Conservation (phyloP, 1,284 basidiomycete genomes). For the Golubevia pallescens region DNA sequence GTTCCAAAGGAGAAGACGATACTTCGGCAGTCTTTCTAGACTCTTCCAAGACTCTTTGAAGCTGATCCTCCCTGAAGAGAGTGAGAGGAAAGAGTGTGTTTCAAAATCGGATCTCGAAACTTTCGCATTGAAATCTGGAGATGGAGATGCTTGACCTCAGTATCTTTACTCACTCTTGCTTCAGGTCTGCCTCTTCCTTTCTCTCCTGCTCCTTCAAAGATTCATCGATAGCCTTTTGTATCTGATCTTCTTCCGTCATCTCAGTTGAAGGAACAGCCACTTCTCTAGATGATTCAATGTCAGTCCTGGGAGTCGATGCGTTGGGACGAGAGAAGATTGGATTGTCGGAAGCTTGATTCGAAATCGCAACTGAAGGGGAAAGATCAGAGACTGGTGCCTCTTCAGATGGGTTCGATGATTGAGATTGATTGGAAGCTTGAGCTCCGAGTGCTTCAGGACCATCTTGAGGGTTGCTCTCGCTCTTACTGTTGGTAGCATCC, state of each 20-base stretch:
- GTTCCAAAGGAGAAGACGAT: conserved; percentile 5
- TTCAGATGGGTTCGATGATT: conserved; percentile 44
- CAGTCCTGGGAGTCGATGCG: background rate
- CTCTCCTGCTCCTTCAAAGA: conserved; percentile 29
- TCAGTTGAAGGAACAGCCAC: background rate
- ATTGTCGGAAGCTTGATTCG: conserved; percentile 4
- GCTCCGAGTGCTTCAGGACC: background rate
- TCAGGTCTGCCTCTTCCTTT: conserved; percentile 1
- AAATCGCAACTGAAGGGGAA: conserved; percentile 13
- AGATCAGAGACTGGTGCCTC: conserved; percentile 16
- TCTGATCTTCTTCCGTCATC: conserved; percentile 17
- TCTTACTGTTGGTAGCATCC: background rate
- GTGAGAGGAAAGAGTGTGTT: background rate
- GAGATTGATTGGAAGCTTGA: conserved; percentile 67
- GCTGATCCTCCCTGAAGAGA: background rate
- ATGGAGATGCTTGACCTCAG: background rate
- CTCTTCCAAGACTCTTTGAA: conserved; percentile 33
- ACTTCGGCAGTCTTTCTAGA: conserved; percentile 21
- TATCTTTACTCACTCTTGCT: conserved; percentile 5
- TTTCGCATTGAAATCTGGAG: background rate
- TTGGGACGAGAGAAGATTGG: too few relatives aligned
- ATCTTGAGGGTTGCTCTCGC: background rate
- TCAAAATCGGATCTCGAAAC: background rate
- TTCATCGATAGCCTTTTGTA: conserved; percentile 32
- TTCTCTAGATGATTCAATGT: background rate